Percentiles rank a stretch among this genome's conserved stretches.
Conservation (phyloP, 2,329 filamentous ascomycete species). For the Westerdykella ornata region DNA sequence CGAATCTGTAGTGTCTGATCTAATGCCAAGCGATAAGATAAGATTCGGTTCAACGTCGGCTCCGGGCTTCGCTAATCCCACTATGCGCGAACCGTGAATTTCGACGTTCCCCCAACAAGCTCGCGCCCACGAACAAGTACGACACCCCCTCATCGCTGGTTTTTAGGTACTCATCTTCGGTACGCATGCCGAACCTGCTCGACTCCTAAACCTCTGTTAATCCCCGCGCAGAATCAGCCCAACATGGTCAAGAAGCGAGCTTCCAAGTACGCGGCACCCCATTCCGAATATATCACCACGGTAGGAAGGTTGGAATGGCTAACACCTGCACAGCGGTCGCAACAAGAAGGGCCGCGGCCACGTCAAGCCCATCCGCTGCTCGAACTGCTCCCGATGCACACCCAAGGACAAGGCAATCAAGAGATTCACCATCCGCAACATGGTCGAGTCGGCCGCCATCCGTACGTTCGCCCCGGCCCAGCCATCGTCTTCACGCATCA, state of each 20-base stretch:
- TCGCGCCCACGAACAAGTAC: slow-evolving; percentile 19
- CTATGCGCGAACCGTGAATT: no score
- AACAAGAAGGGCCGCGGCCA: slow-evolving; percentile 99
- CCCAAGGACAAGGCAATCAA: slow-evolving; percentile 99
- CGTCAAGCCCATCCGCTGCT: slow-evolving; percentile 97
- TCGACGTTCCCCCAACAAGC: slow-evolving; percentile 6
- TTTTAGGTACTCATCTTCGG: slow-evolving; percentile 34
- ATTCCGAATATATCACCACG: slow-evolving; percentile 4
- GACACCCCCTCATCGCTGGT: slow-evolving; percentile 33
- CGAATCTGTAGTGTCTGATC: no score
- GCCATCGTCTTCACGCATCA: not conserved
- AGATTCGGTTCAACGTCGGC: slow-evolving; percentile 12
- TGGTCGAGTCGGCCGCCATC: slow-evolving; percentile 99
- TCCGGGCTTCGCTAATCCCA: not conserved
- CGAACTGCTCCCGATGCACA: slow-evolving; percentile 73
- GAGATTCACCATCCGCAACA: slow-evolving; percentile 99
- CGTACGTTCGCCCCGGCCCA: slow-evolving; percentile 59
- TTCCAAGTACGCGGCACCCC: slow-evolving; percentile 55
- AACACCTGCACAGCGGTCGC: slow-evolving; percentile 63
- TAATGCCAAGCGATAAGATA: slow-evolving; percentile 27
- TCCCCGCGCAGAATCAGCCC: slow-evolving; percentile 42
- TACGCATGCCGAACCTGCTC: slow-evolving; percentile 14
- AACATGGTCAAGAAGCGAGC: slow-evolving; percentile 72
- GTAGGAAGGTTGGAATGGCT: slow-evolving; percentile 20
- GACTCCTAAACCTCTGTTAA: slow-evolving; percentile 13